A percentile compares a stretch with the other conserved stretches of the same genome.
Evolutionary conservation across 192 early-diverging fungal genomes (phyloP).

Genomic region (Entomortierella beljakovae): DNA sequence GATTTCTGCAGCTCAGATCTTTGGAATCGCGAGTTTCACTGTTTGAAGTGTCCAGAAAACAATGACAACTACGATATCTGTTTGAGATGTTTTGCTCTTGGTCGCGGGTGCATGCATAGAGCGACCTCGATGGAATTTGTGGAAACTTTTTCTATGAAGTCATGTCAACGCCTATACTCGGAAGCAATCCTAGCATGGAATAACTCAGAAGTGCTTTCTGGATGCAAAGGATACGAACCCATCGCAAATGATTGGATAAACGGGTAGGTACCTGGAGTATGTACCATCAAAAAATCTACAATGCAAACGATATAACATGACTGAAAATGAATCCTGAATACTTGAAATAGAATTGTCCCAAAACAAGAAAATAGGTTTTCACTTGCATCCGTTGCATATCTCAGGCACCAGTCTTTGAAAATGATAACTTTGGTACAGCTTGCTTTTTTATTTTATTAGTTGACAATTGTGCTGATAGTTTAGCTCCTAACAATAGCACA

Average conservation of each 20-base stretch:
- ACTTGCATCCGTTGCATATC: slow-evolving; percentile 19
- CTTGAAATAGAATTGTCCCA: slow-evolving; percentile 17
- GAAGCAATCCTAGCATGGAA: slow-evolving; percentile 38
- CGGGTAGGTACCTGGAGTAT: not conserved
- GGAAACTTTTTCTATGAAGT: slow-evolving; percentile 37
- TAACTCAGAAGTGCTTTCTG: slow-evolving; percentile 15
- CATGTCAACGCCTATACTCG: slow-evolving; percentile 4
- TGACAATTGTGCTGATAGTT: not conserved
- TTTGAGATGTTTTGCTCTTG: slow-evolving; percentile 13
- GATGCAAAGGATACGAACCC: not conserved
- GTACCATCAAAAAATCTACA: not conserved
- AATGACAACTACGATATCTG: slow-evolving; percentile 32
- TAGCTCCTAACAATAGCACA: no score
- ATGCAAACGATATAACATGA: no score
- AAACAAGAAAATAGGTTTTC: slow-evolving; percentile 5
- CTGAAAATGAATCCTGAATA: no score
- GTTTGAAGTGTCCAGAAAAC: slow-evolving; percentile 6
- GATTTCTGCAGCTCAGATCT: slow-evolving; percentile 40
- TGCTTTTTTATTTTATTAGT: not conserved
- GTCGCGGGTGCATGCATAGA: slow-evolving; percentile 41
- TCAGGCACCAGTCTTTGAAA: not conserved
- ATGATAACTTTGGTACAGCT: not conserved
- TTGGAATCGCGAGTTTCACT: slow-evolving; percentile 45
- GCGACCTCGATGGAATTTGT: slow-evolving; percentile 21
- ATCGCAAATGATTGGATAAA: slow-evolving; percentile 22